phyloP scores from a whole-genome alignment of 306 rosid genomes.

The Fagus crenata region DNA sequence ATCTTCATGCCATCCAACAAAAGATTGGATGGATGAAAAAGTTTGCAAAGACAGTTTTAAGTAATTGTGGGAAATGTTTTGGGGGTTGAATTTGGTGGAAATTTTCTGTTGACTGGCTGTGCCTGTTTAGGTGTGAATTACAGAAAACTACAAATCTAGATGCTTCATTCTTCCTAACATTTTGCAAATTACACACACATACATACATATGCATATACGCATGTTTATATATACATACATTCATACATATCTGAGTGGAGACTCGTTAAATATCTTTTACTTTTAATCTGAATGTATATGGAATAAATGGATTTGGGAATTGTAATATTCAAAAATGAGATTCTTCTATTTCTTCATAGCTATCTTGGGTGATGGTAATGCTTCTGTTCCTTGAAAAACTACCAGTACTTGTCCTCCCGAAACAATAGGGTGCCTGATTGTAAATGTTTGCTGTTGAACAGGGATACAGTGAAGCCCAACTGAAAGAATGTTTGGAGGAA shows the following conservation, averaged over 20 bases:
- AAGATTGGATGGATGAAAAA: background rate
- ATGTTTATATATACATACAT: too few species aligned
- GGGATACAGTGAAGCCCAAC: slow-evolving; percentile 97
- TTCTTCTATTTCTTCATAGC: background rate
- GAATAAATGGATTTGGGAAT: background rate
- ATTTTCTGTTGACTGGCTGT: background rate
- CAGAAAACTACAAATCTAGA: background rate
- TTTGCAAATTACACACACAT: too few species aligned
- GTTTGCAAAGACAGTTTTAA: background rate
- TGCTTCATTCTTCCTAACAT: background rate
- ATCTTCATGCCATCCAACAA: background rate
- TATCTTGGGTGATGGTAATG: background rate
- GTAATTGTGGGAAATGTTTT: background rate
- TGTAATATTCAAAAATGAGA: background rate
- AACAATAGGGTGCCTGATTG: slow-evolving; percentile 24
- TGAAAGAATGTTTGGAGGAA: slow-evolving; percentile 94
- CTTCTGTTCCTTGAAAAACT: background rate
- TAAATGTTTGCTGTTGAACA: slow-evolving; percentile 39
- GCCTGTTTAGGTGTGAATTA: background rate
- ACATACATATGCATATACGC: too few species aligned
- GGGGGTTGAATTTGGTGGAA: slow-evolving; percentile 2
- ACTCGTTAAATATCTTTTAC: background rate
- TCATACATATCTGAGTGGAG: background rate
- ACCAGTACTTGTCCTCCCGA: background rate
- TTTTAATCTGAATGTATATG: background rate